Conservation (phyloP, 805 yeast genomes). For the Komagataella pastoris region DNA sequence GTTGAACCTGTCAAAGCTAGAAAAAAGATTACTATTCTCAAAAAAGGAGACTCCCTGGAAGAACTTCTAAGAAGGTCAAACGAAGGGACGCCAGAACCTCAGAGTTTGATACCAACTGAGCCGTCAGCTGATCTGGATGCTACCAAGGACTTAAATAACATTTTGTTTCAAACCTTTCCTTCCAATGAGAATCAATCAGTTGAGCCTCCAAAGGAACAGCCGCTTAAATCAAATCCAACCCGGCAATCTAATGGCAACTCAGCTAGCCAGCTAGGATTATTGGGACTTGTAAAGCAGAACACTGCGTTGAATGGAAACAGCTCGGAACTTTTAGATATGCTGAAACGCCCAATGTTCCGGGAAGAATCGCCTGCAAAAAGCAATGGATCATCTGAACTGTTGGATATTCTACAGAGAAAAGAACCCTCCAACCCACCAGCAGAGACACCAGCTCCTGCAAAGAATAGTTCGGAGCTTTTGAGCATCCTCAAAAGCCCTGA, state of each 20-base stretch:
- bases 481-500: background rate
- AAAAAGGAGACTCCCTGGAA: background rate
- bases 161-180: background rate
- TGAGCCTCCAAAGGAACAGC: background rate
- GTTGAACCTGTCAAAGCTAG: background rate
- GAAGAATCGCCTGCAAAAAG: background rate
- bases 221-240: background rate
- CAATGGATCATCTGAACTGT: background rate
- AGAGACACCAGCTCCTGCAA: background rate
- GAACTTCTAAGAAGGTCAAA: background rate
- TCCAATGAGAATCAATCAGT: background rate
- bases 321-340: background rate
- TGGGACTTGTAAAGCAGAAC: background rate
- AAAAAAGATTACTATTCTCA: background rate
- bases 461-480: background rate
- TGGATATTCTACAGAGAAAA: background rate
- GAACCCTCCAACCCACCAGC: background rate
- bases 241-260: background rate
- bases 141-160: background rate
- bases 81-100: background rate
- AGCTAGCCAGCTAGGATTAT: background rate
- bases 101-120: background rate
- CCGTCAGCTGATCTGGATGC: background rate
- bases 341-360: background rate
- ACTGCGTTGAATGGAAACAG: background rate